Percentiles rank a stretch among this genome's conserved stretches.
Conservation (phyloP, 139 green algal species). For the Chlamydomonas sp. region DNA sequence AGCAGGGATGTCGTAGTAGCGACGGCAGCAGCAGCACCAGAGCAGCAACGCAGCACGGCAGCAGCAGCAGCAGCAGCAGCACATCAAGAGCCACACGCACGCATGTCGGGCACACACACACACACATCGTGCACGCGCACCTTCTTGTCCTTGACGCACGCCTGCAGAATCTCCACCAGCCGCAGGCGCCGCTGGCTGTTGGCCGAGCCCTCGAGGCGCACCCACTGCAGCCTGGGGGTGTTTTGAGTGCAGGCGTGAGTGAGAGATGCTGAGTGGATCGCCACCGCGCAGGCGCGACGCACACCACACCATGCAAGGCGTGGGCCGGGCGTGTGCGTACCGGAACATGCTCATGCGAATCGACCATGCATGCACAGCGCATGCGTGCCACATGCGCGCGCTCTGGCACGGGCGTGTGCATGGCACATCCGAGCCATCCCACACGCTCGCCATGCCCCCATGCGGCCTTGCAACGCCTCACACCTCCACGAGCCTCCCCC, state of each 20-base stretch:
- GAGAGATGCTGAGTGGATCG: not conserved
- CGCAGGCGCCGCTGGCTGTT: constrained; percentile 15
- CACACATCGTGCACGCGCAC: too few species aligned
- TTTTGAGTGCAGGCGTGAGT: not conserved
- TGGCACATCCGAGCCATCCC: too few species aligned
- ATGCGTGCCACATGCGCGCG: too few species aligned
- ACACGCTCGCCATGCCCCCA: too few species aligned
- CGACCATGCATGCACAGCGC: too few species aligned
- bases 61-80: too few species aligned
- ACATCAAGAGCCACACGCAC: not conserved
- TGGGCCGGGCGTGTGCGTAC: too few species aligned
- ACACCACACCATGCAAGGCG: not conserved
- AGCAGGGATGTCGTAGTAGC: too few species aligned
- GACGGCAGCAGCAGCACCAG: too few species aligned
- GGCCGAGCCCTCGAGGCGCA: constrained; percentile 20
- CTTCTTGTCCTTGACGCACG: constrained; percentile 31
- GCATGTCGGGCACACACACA: not conserved
- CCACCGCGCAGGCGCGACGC: not conserved
- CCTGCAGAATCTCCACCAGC: constrained; percentile 27
- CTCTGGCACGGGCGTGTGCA: too few species aligned
- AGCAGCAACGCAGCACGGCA: not conserved
- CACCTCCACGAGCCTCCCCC: not conserved
- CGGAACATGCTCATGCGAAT: too few species aligned
- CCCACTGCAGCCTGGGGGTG: constrained; percentile 26
- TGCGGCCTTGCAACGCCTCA: not conserved